These are phyloP conservation scores for Phialophora expanda DNA, from an alignment of 2,329 filamentous ascomycete species.

Conservation along the genomic window DNA sequence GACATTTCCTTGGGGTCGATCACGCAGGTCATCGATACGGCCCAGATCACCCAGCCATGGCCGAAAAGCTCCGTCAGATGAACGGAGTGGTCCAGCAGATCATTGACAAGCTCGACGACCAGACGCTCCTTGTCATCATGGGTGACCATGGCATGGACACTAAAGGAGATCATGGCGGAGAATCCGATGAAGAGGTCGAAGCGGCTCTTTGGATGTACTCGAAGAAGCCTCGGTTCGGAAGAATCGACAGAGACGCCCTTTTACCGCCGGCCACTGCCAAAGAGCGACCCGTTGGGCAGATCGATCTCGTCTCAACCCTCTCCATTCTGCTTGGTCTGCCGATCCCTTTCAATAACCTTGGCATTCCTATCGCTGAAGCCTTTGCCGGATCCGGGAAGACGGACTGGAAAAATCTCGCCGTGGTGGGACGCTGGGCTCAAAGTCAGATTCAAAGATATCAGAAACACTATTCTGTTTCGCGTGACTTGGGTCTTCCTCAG, in stretches of 20 bases:
- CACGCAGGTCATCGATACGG: conserved; percentile 97
- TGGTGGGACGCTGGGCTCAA: conserved; percentile 75
- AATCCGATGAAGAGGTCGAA: conserved; percentile 94
- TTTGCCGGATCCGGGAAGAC: conserved; percentile 62
- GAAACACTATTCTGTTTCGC: conserved; percentile 69
- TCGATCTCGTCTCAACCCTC: conserved; percentile 92
- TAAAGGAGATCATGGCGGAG: conserved; percentile 97
- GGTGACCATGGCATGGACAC: conserved; percentile 99
- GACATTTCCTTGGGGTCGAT: conserved; percentile 92
- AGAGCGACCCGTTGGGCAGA: conserved; percentile 77
- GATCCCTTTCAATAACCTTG: conserved; percentile 95
- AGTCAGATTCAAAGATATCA: conserved; percentile 92
- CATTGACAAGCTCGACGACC: conserved; percentile 74
- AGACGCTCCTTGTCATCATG: conserved; percentile 91
- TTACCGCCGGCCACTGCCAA: conserved; percentile 74
- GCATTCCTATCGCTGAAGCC: conserved; percentile 89
- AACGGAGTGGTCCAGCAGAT: conserved; percentile 76
- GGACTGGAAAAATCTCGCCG: conserved; percentile 76
- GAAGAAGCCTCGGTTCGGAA: conserved; percentile 81
- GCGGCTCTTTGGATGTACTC: conserved; percentile 99
- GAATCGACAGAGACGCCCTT: conserved; percentile 65
- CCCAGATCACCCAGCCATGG: conserved; percentile 90
- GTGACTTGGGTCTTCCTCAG: conserved; percentile 32
- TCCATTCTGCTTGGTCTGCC: conserved; percentile 86
- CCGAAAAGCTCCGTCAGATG: conserved; percentile 89